phyloP scores from a whole-genome alignment of 768 basidiomycete species.

The Russula lepida region DNA sequence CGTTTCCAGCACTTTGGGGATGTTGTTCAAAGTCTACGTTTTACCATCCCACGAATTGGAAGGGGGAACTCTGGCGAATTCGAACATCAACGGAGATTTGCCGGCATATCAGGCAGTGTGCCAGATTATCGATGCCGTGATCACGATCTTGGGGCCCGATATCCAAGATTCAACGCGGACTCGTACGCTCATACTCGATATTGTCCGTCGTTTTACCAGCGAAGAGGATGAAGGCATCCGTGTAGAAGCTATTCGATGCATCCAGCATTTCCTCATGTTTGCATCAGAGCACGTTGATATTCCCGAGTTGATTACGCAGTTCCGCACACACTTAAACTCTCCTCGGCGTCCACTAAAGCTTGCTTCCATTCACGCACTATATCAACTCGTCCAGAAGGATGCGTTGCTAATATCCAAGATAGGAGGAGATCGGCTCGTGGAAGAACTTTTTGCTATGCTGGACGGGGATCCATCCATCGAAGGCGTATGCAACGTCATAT shows the following conservation, averaged over 20 bases:
- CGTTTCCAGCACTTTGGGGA: slow-evolving; percentile 79
- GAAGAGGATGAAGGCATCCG: slow-evolving; percentile 84
- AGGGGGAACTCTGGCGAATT: slow-evolving; percentile 74
- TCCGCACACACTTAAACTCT: slow-evolving; percentile 73
- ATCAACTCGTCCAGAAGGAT: slow-evolving; percentile 95
- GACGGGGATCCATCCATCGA: slow-evolving; percentile 92
- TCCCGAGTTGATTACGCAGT: slow-evolving; percentile 67
- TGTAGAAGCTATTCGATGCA: slow-evolving; percentile 92
- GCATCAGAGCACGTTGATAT: slow-evolving; percentile 78
- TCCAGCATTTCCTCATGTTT: slow-evolving; percentile 96
- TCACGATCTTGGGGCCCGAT: slow-evolving; percentile 91
- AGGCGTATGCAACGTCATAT: slow-evolving; percentile 88
- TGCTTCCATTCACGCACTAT: slow-evolving; percentile 91
- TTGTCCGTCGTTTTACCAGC: slow-evolving; percentile 76
- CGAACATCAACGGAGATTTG: slow-evolving; percentile 82
- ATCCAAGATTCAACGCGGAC: slow-evolving; percentile 81
- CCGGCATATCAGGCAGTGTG: slow-evolving; percentile 90
- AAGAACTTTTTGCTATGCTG: slow-evolving; percentile 89
- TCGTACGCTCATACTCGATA: slow-evolving; percentile 70
- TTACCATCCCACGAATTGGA: slow-evolving; percentile 89
- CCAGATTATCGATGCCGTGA: slow-evolving; percentile 85
- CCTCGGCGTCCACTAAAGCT: slow-evolving; percentile 79
- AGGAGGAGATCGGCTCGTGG: slow-evolving; percentile 89
- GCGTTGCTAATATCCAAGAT: slow-evolving; percentile 85
- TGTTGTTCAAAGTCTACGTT: slow-evolving; percentile 85